Conservation (phyloP, 2,329 filamentous ascomycete species). For the Dactylellina drechsleri region DNA sequence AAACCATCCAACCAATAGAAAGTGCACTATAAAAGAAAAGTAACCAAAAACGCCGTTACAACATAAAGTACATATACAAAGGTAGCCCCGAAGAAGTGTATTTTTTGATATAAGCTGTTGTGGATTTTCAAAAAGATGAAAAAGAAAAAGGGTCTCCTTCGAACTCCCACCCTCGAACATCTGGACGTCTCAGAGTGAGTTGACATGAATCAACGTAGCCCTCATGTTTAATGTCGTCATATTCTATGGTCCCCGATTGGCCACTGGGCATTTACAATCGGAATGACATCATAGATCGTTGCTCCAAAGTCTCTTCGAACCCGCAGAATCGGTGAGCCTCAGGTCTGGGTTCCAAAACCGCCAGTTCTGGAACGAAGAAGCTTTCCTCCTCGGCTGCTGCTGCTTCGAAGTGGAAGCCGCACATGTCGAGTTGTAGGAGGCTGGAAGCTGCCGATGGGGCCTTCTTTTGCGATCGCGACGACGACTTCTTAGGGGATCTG, state of each 20-base stretch:
- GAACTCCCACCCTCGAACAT: slow-evolving; percentile 15
- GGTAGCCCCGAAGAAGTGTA: slow-evolving; percentile 9
- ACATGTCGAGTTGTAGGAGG: slow-evolving; percentile 46
- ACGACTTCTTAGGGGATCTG: slow-evolving; percentile 26
- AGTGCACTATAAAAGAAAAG: neutral
- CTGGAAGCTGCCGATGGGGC: slow-evolving; percentile 33
- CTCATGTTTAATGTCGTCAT: slow-evolving; percentile 4
- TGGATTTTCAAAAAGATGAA: slow-evolving; percentile 11
- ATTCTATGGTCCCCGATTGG: neutral
- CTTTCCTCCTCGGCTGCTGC: slow-evolving; percentile 36
- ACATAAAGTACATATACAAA: slow-evolving; percentile 24
- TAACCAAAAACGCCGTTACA: slow-evolving; percentile 36
- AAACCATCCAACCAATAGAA: slow-evolving; percentile 1
- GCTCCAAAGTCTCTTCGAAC: slow-evolving; percentile 51
- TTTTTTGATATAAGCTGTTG: slow-evolving; percentile 7
- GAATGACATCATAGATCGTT: slow-evolving; percentile 50
- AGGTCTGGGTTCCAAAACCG: slow-evolving; percentile 48
- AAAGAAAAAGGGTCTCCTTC: neutral
- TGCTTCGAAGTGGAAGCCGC: slow-evolving; percentile 42
- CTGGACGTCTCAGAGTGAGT: slow-evolving; percentile 35
- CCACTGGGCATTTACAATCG: slow-evolving; percentile 36
- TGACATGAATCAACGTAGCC: slow-evolving; percentile 18
- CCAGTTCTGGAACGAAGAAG: slow-evolving; percentile 48
- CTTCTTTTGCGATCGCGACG: slow-evolving; percentile 41
- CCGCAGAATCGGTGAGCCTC: slow-evolving; percentile 45